Evolutionary conservation across 768 basidiomycete genomes (phyloP), one percentile per base, ranked within the genome.

Genomic region (Russula vinacea): DNA sequence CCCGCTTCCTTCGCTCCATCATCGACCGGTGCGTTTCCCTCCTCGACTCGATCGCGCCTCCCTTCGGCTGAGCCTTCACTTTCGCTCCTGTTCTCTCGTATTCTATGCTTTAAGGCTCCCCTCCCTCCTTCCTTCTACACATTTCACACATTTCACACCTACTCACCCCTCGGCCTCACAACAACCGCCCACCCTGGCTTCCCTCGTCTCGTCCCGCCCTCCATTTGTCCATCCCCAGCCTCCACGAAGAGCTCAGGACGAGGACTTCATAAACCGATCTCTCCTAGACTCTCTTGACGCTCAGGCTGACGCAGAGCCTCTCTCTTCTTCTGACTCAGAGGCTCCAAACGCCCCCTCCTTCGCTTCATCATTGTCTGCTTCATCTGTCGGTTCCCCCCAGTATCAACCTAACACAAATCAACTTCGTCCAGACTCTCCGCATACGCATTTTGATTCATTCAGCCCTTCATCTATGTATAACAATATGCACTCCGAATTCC

Each of bases 191-290:
- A 71, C 40, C 70, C 71, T 76, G 76, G 74, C 73, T 61, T 73
- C 75, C 35, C 70, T 73, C 56, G 65, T 74, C 58, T 68, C 73
- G 62, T 71, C 73, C 60, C 73, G 73, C 40, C 61, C 73, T 22
- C 68, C 72, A 14, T 72, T 71, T 64, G 68, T 73, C 45, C 71
- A 75, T 66, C 64, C 62, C 58, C 70, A 55, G 62, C 70, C 62
- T 63, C 67, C 50, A 58, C 74, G 66, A 39, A 70, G 69, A 55
- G 65, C 72, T 35, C 68, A 71, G 53, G 87, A 86, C 83, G 90
- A 92, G 83, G 90, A 89, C 76, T 86, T 86, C 71, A 90, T 92
- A 74, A 92, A 92, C 79, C 86, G 87, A 74, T 91, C 90, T 60
- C 82, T 92, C 63, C 78, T 92, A 69, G 90, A 89, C 75, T 88